Conservation (phyloP, 2,329 filamentous ascomycete species). For the Mariannaea elegans region DNA sequence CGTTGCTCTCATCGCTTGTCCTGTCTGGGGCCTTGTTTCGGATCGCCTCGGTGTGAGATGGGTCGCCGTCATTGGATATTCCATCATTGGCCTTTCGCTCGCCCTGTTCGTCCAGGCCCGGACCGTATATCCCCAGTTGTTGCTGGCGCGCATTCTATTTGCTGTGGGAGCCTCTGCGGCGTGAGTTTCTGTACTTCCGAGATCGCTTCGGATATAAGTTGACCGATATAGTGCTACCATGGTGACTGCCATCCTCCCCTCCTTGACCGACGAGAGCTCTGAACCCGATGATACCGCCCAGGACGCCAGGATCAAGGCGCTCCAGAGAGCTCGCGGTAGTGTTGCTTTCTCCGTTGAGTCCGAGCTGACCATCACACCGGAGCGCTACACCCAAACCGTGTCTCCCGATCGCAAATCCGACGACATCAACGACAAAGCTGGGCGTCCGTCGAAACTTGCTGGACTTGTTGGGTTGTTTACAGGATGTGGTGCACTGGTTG, state of each 20-base stretch:
- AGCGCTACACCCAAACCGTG: slow-evolving; percentile 57
- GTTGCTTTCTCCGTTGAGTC: slow-evolving; percentile 75
- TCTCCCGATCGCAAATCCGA: slow-evolving; percentile 41
- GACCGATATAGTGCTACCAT: slow-evolving; percentile 74
- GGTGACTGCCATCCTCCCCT: slow-evolving; percentile 94
- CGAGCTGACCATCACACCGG: slow-evolving; percentile 78
- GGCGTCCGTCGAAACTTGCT: slow-evolving; percentile 72
- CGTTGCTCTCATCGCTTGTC: slow-evolving; percentile 82
- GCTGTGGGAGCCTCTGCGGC: slow-evolving; percentile 91
- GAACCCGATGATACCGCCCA: slow-evolving; percentile 33
- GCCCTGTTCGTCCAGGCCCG: slow-evolving; percentile 84
- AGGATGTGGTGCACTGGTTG: slow-evolving; percentile 88
- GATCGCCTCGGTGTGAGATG: slow-evolving; percentile 79
- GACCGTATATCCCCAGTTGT: slow-evolving; percentile 88
- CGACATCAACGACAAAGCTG: slow-evolving; percentile 40
- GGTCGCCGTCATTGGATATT: slow-evolving; percentile 81
- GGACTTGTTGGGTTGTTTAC: slow-evolving; percentile 93
- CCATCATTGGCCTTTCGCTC: slow-evolving; percentile 80
- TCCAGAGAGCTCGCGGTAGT: slow-evolving; percentile 61
- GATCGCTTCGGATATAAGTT: slow-evolving; percentile 16
- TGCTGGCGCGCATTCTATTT: slow-evolving; percentile 86
- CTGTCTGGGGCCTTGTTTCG: slow-evolving; percentile 79
- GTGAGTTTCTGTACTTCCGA: slow-evolving; percentile 52
- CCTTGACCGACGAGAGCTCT: slow-evolving; percentile 64
- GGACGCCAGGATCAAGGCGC: slow-evolving; percentile 44